Evolutionary conservation across 108 stramenopile species (phyloP), one percentile per base, ranked within the genome.

Genomic region (Nannochloropsis gaditana): DNA sequence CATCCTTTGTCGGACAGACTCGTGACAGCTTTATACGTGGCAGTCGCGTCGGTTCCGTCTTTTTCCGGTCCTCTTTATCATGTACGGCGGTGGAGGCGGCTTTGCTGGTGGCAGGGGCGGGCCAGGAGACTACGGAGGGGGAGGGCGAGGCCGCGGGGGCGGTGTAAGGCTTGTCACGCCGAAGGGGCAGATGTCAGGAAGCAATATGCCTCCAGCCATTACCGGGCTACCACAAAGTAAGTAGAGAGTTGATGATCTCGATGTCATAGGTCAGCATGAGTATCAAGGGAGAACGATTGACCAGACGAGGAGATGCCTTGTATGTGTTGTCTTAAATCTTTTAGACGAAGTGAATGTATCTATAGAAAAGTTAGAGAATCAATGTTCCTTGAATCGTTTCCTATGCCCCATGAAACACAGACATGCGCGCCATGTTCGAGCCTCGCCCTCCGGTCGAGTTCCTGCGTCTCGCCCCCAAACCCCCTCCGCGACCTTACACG

Each of bases 401-500:
- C 31, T 31, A 31, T 31, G 31, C 31, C 31, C 31, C 31, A 31
- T 31, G 31, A 31, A 31, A 6, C 11, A 10, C 83, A 87, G 86
- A 83, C 47, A 87, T 87, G 84, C 47, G 43, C 41, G 50, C 81
- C 84, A 87, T 87, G 87, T 87, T 87, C 81, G 81, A 87, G 19
- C 84, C 87, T 4, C 84, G 80, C 9, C 87, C 84, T 15, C 87
- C 87, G 31, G 5, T 87, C 43, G 80, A 44, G 84, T 90, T 89
- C 82, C 90, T 85, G 86, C 41, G 84, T 21, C 84, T 43, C 44
- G 11, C 80, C 43, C 44, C 44, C 84, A 90, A 90, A 80, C 80
- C 84, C 10, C 45, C 45, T 31, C n/a, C 84, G 11, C 86, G 80
- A 43, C 44, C 86, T 21, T 84, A 86, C 44, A 87, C 83, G 6